Conservation (phyloP, 2,329 filamentous ascomycete species). For the Arthrobotrys sphaeroides region DNA sequence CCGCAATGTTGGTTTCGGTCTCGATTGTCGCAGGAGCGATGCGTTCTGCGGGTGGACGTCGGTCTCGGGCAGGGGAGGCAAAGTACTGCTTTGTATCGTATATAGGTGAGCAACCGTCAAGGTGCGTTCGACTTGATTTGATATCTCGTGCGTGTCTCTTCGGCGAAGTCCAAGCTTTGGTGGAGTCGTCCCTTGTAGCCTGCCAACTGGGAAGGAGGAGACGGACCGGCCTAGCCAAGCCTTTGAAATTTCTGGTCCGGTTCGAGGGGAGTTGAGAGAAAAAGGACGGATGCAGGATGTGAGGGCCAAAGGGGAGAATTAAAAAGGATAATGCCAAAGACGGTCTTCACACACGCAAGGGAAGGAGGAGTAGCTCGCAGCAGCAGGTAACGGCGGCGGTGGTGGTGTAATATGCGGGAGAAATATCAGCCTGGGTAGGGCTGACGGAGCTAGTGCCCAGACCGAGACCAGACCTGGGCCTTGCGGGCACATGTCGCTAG, state of each 20-base stretch:
- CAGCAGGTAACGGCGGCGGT: not conserved
- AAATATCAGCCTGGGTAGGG: slow-evolving; percentile 52
- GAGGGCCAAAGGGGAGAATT: not conserved
- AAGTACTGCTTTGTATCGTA: not conserved
- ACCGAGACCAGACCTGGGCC: slow-evolving; percentile 17
- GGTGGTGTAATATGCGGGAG: slow-evolving; percentile 40
- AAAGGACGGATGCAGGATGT: not conserved
- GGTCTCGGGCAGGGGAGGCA: not conserved
- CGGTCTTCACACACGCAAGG: slow-evolving; percentile 34
- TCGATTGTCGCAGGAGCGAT: slow-evolving; percentile 11
- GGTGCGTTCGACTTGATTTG: not conserved
- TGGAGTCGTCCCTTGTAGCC: not conserved
- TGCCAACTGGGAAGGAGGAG: slow-evolving; percentile 14
- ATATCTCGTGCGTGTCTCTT: slow-evolving; percentile 4
- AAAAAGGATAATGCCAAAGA: slow-evolving; percentile 19
- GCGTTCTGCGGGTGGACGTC: not conserved
- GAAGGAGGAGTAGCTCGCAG: slow-evolving; percentile 22
- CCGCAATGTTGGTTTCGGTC: slow-evolving; percentile 1
- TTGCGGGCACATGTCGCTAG: slow-evolving; percentile 40
- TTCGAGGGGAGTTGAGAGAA: slow-evolving; percentile 2
- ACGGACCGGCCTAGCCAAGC: not conserved
- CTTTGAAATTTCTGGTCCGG: slow-evolving; percentile 10
- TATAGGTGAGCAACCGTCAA: not conserved
- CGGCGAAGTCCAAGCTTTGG: not conserved
- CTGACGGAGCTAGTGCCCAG: slow-evolving; percentile 50